These are phyloP conservation scores for Esteya vermicola DNA, from an alignment of 2,329 filamentous ascomycete genomes.

Conservation along the genomic window DNA sequence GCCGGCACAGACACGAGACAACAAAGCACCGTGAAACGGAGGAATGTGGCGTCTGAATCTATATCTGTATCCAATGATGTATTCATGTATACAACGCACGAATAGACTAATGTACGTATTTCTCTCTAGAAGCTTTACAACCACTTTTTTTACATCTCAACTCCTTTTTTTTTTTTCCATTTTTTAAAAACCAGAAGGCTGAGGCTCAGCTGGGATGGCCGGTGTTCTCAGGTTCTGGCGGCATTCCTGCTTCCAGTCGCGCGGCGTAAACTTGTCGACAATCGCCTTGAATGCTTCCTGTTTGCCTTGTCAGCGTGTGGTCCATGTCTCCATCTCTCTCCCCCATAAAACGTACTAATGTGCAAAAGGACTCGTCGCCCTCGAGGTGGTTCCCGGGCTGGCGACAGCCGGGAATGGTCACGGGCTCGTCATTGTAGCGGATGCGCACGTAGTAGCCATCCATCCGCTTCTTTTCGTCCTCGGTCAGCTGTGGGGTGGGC, in stretches of 20 bases:
- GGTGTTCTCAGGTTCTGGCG: constrained; percentile 27
- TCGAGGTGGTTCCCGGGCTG: constrained; percentile 66
- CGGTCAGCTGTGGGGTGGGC: constrained; percentile 37
- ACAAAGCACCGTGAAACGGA: too few species aligned
- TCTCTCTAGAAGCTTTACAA: too few species aligned
- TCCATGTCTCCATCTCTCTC: too few species aligned
- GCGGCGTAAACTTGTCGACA: constrained; percentile 78
- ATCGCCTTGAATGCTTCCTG: constrained; percentile 83
- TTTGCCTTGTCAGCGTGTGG: background rate
- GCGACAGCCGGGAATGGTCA: constrained; percentile 72
- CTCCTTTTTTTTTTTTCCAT: too few species aligned
- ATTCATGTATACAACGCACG: too few species aligned
- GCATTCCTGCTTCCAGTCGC: constrained; percentile 54
- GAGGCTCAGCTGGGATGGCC: constrained; percentile 30
- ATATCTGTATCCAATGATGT: too few species aligned
- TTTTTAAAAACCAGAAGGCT: constrained; percentile 34
- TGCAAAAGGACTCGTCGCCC: constrained; percentile 82
- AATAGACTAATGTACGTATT: too few species aligned
- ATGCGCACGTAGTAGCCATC: constrained; percentile 77
- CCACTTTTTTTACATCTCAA: too few species aligned
- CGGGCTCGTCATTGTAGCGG: constrained; percentile 76
- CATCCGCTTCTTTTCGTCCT: constrained; percentile 43
- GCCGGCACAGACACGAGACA: too few species aligned
- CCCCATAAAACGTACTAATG: constrained; percentile 57
- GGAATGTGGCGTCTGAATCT: too few species aligned